Percentiles rank a stretch among this genome's conserved stretches.
Conservation (phyloP, 805 yeast species). For the Ogataea pini region DNA sequence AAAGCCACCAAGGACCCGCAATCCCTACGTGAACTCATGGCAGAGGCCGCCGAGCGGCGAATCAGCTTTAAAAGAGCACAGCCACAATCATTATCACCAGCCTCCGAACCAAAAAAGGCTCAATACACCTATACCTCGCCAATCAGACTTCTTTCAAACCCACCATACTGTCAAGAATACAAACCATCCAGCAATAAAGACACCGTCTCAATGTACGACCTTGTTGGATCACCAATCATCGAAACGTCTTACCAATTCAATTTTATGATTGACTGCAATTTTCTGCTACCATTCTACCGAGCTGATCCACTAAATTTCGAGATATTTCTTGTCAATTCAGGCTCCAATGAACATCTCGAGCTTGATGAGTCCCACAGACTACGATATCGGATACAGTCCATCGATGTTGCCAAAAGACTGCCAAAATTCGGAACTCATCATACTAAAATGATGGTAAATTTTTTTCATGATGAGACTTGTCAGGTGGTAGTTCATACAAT, state of each 20-base stretch:
- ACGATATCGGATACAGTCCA: conserved; percentile 22
- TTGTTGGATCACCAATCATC: conserved; percentile 29
- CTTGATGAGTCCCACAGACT: conserved; percentile 35
- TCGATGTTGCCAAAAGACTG: conserved; percentile 32
- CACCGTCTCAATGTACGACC: conserved; percentile 29
- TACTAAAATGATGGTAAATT: conserved; percentile 65
- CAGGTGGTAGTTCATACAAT: conserved; percentile 60
- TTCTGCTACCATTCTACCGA: conserved; percentile 25
- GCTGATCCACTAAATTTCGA: conserved; percentile 26
- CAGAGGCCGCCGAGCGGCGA: conserved; percentile 28
- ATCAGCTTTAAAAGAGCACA: conserved; percentile 2
- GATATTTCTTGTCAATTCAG: conserved; percentile 33
- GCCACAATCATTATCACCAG: not conserved
- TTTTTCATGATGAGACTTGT: conserved; percentile 44
- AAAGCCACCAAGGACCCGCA: not conserved
- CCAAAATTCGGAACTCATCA: conserved; percentile 55
- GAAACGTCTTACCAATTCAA: conserved; percentile 35
- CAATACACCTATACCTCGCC: conserved; percentile 23
- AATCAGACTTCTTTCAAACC: conserved; percentile 28
- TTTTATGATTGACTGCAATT: conserved; percentile 33
- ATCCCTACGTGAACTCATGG: conserved; percentile 22
- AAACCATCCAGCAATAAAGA: conserved; percentile 28
- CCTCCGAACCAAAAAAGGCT: not conserved
- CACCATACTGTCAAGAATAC: conserved; percentile 24
- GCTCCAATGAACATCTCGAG: conserved; percentile 30